Percentiles rank a stretch among this genome's conserved stretches.
Evolutionary conservation across 129 eudicot species (phyloP).

Genomic region (Deinandra increscens): DNA sequence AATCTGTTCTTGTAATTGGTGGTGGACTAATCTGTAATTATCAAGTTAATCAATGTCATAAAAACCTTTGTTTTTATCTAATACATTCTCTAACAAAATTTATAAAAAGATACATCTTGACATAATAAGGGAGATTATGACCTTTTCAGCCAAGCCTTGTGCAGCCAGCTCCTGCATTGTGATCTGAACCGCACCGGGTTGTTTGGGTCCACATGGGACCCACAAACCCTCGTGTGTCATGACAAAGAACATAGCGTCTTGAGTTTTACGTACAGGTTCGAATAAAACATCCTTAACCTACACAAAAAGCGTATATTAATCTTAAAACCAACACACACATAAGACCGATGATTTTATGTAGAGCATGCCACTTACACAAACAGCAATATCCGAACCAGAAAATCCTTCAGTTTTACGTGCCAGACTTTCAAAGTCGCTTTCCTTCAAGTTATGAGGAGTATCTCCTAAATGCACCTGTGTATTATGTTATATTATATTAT

Average conservation of each 20-base stretch:
- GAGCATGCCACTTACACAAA: constrained; percentile 71
- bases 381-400: constrained; percentile 94
- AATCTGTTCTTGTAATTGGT: constrained; percentile 68
- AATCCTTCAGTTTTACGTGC: constrained; percentile 88
- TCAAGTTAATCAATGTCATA: not conserved
- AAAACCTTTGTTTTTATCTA: not conserved
- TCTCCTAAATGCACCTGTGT: constrained; percentile 90
- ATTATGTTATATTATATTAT: too few species aligned
- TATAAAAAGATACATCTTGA: too few species aligned
- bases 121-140: constrained; percentile 1
- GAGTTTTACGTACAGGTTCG: constrained; percentile 95
- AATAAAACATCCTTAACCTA: constrained; percentile 93
- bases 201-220: constrained; percentile 97
- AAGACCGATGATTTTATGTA: not conserved
- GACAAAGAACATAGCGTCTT: constrained; percentile 86
- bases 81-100: not conserved
- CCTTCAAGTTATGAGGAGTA: constrained; percentile 77
- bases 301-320: not conserved
- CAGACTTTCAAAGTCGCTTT: constrained; percentile 74
- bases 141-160: constrained; percentile 87
- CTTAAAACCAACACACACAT: not conserved
- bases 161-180: constrained; percentile 93
- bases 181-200: constrained; percentile 78
- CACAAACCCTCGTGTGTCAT: constrained; percentile 60
- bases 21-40: constrained; percentile 75